phyloP scores from a whole-genome alignment of 257 asterid genomes.

The Lavandula angustifolia region DNA sequence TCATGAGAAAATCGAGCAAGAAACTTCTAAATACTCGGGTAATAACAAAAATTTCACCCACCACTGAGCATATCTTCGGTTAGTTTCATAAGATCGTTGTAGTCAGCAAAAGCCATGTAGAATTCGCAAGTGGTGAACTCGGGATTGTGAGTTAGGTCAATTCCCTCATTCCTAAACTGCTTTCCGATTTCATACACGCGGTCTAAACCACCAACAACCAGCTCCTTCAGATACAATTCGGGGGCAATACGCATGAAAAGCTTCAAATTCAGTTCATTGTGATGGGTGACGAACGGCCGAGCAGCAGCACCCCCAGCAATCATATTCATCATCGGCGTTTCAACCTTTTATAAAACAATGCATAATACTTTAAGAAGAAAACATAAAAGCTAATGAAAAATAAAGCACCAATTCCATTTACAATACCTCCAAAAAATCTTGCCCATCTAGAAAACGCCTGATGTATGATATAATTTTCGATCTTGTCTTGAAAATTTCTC shows the following conservation, averaged over 20 bases:
- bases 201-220: slow-evolving; percentile 90
- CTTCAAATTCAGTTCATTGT: slow-evolving; percentile 75
- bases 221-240: slow-evolving; percentile 77
- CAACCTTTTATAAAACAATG: slow-evolving; percentile 50
- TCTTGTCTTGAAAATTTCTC: slow-evolving; percentile 73
- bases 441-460: slow-evolving; percentile 63
- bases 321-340: slow-evolving; percentile 90
- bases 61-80: slow-evolving; percentile 78
- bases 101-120: slow-evolving; percentile 88
- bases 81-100: slow-evolving; percentile 78
- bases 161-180: slow-evolving; percentile 90
- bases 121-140: slow-evolving; percentile 92
- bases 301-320: slow-evolving; percentile 94
- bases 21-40: slow-evolving; percentile 14
- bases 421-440: slow-evolving; percentile 67
- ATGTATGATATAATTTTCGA: slow-evolving; percentile 64
- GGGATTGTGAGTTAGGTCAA: slow-evolving; percentile 85
- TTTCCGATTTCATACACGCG: slow-evolving; percentile 94
- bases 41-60: slow-evolving; percentile 31
- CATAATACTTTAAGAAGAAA: slow-evolving; percentile 12
- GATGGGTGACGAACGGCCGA: slow-evolving; percentile 88
- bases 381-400: background rate
- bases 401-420: background rate
- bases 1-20: background rate
- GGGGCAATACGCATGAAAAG: slow-evolving; percentile 91